Conservation (phyloP, 2,329 filamentous ascomycete species). For the Juglanconis sp. region DNA sequence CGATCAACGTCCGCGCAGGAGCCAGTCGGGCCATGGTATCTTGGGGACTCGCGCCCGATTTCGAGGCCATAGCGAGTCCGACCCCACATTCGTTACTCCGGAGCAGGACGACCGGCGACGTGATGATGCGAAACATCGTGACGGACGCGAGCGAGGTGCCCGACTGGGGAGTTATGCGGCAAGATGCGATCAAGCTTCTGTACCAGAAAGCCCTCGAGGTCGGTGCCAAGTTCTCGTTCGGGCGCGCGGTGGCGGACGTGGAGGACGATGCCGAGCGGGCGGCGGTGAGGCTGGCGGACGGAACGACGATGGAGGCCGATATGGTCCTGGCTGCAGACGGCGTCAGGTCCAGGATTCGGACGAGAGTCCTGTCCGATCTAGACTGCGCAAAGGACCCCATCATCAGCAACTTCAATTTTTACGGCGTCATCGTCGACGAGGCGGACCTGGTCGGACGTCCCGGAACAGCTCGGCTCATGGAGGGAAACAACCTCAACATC, state of each 20-base stretch:
- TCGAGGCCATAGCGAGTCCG: constrained; percentile 8
- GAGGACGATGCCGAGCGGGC: not conserved
- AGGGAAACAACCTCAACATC: constrained; percentile 20
- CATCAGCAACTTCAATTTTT: constrained; percentile 20
- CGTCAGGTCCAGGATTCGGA: constrained; percentile 39
- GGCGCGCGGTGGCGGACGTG: not conserved
- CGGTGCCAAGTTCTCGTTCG: constrained; percentile 1
- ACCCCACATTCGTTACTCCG: constrained; percentile 17
- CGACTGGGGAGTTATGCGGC: constrained; percentile 20
- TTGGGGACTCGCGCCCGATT: constrained; percentile 17
- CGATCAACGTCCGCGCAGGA: constrained; percentile 21
- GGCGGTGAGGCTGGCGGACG: constrained; percentile 17
- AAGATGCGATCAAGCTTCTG: constrained; percentile 17
- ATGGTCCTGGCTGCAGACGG: constrained; percentile 42
- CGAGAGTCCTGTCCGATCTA: constrained; percentile 31
- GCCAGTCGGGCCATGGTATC: constrained; percentile 18
- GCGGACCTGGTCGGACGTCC: constrained; percentile 5
- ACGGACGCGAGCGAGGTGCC: constrained; percentile 16
- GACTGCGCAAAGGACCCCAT: constrained; percentile 15
- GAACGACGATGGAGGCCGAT: constrained; percentile 36
- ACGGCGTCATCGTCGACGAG: constrained; percentile 16
- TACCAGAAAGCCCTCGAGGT: constrained; percentile 4
- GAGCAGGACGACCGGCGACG: constrained; percentile 16
- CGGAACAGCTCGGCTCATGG: constrained; percentile 15
- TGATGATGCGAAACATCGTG: constrained; percentile 13